Evolutionary conservation across 2,329 filamentous ascomycete species (phyloP).

Genomic region (Venturiaceae sp.): DNA sequence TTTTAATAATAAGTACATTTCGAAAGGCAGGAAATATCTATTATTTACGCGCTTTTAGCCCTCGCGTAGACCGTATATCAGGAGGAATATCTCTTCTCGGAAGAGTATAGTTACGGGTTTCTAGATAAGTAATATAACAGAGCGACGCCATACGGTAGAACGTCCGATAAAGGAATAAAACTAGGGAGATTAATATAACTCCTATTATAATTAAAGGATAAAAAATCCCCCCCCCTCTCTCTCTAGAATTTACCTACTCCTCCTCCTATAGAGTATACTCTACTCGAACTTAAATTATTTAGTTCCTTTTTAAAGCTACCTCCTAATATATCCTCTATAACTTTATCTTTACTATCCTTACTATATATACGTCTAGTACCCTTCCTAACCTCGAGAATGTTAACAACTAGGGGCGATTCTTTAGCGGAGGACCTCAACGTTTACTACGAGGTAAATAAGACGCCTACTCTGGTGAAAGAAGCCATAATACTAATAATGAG

Average conservation of each 20-base stretch:
- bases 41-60: background rate
- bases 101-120: background rate
- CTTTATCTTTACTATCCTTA: constrained; percentile 6
- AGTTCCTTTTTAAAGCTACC: background rate
- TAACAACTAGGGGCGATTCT: constrained; percentile 55
- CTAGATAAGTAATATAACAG: background rate
- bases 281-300: background rate
- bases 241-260: background rate
- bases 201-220: background rate
- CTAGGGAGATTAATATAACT: background rate
- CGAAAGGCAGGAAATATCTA: background rate
- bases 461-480: background rate
- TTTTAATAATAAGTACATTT: background rate
- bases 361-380: constrained; percentile 29
- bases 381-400: constrained; percentile 53
- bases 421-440: constrained; percentile 66
- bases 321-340: background rate
- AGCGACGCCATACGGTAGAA: background rate
- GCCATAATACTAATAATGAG: background rate
- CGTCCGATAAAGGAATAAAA: background rate
- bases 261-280: background rate
- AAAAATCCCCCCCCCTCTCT: background rate
- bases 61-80: background rate
- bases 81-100: background rate
- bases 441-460: constrained; percentile 60